A percentile compares a stretch with the other conserved stretches of the same genome.
Conservation (phyloP, 805 yeast genomes). For the Wickerhamiella sorbophila region DNA sequence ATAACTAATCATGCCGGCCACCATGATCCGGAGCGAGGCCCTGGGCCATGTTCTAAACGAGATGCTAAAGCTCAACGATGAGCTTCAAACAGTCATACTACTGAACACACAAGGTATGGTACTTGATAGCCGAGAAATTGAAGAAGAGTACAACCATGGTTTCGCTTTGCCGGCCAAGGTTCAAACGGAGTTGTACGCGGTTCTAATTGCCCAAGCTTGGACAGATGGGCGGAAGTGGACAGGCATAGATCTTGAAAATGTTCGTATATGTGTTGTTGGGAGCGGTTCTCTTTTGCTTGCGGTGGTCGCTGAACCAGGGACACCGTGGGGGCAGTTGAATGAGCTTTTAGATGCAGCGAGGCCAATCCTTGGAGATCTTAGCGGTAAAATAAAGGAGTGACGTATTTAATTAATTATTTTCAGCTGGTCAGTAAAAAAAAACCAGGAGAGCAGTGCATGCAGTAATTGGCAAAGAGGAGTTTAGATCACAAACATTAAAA, state of each 20-base stretch:
- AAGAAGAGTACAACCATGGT: neutral
- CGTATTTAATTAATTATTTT: neutral
- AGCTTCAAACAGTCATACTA: neutral
- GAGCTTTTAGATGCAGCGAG: neutral
- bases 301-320: neutral
- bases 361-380: neutral
- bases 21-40: neutral
- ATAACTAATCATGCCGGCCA: neutral
- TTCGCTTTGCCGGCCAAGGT: neutral
- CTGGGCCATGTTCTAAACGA: neutral
- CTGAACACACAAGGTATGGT: neutral
- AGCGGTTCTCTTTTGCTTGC: neutral
- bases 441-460: neutral
- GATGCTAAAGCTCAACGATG: neutral
- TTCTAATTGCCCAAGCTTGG: neutral
- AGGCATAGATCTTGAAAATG: neutral
- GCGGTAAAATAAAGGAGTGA: neutral
- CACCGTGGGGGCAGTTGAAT: neutral
- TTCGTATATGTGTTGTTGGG: neutral
- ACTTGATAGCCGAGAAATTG: neutral
- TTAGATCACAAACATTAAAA: constrained; percentile 2
- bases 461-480: neutral
- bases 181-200: neutral
- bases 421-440: neutral
- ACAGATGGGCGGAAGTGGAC: neutral